Base-by-base conservation (phyloP, 805 yeast species). In the Wickerhamiella australiensis region DNA sequence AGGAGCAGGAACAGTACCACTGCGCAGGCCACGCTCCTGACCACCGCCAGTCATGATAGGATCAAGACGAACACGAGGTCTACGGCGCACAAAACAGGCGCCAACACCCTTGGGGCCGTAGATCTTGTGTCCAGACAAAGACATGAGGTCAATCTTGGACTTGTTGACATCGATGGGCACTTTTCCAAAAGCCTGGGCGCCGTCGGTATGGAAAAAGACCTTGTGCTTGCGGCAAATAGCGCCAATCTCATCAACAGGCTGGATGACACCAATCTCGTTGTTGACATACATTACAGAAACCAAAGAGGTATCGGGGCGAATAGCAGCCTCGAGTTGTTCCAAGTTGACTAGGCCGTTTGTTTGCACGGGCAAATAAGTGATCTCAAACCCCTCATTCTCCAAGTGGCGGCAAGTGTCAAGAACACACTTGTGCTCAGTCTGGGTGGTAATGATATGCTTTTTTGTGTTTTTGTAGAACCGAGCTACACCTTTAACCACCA, bases 71-170 rank as follows among this genome's bases (percentile, higher is more conserved):
- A 92, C 98, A 69, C 98, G 81, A 54, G 98, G 98, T 68, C 98
- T 82, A 75, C 98, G 84, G 70, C 98, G 80, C 36, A 92, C 90
- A 62, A 76, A 92, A 58, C 88, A 73, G 8, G 98, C 98, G 61
- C 98, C 98, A 53, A 87, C 77, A 54, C 98, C 98, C 77, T 82
- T 92, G 57, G 98, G 98, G 5, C 98, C 98, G 68, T 92, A 92
- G 54, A 92, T 81, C 70, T 92, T 92, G 69, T 92, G 98, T 1
- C 95, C 88, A 0, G 96, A 85, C 53, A 92, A 83, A 20, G 96
- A 86, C 80, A 92, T 72, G 57, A 90, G 69, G 67, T 92, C 98
- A 58, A 92, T 85, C 65, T 92, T 88, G 80, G 80, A 78, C 59
- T 82, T 83, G 70, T 92, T 87, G 54, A 92, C 98, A 63, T 92